These are phyloP conservation scores for Russula sp. DNA, from an alignment of 768 basidiomycete genomes.

Conservation along the genomic window DNA sequence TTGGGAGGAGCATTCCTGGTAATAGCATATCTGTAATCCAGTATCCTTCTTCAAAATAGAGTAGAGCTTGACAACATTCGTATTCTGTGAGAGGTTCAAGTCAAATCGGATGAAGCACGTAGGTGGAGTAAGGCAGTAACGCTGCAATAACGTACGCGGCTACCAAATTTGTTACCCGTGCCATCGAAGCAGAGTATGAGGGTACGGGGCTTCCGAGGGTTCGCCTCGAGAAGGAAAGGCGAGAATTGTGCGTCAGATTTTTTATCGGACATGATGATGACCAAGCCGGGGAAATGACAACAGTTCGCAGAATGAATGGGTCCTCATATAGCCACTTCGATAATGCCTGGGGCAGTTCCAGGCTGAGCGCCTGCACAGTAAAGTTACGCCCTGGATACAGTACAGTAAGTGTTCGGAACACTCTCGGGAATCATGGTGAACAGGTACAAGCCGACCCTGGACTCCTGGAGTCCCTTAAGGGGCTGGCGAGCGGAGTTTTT, in stretches of 20 bases:
- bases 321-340: neutral
- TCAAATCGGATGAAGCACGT: neutral
- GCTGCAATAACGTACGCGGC: neutral
- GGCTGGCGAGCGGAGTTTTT: no score
- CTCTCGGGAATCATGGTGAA: no score
- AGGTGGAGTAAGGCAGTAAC: neutral
- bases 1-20: slow-evolving; percentile 45
- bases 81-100: slow-evolving; percentile 29
- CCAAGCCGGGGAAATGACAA: neutral
- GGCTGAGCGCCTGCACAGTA: neutral
- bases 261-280: neutral
- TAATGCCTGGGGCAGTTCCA: no score
- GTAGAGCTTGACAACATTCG: slow-evolving; percentile 37
- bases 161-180: neutral
- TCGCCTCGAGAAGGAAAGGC: neutral
- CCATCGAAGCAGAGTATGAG: slow-evolving; percentile 8
- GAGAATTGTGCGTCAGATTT: neutral
- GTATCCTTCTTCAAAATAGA: slow-evolving; percentile 34
- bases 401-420: neutral
- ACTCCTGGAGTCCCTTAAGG: no score
- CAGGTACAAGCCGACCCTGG: no score
- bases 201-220: neutral
- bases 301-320: neutral
- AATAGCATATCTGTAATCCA: slow-evolving; percentile 44
- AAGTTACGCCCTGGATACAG: neutral